Evolutionary conservation across 192 early-diverging fungal species (phyloP).

Genomic region (Obelidium mucronatum): DNA sequence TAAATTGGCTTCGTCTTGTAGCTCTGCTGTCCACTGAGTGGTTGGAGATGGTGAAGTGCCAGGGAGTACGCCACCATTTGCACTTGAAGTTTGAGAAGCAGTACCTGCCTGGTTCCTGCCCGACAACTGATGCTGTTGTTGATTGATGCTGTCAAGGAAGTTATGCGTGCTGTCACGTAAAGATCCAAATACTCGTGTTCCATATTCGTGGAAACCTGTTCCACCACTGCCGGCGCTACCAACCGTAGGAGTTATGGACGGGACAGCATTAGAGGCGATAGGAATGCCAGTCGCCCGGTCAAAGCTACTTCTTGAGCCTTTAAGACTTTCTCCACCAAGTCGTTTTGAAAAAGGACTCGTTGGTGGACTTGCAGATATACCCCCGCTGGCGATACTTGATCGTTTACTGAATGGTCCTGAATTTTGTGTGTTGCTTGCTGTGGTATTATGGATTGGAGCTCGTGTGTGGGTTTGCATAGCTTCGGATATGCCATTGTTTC

Average conservation of each 20-base stretch:
- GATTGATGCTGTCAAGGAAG: constrained; percentile 39
- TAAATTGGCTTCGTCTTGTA: constrained; percentile 26
- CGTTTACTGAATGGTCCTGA: too few relatives aligned
- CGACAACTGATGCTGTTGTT: neutral
- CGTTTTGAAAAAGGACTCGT: constrained; percentile 15
- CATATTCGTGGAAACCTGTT: constrained; percentile 12
- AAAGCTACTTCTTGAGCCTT: constrained; percentile 13
- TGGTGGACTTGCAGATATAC: constrained; percentile 9
- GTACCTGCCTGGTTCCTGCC: too few relatives aligned
- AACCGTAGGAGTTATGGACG: neutral
- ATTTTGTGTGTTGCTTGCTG: too few relatives aligned
- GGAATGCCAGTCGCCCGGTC: too few relatives aligned
- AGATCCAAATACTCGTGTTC: constrained; percentile 46
- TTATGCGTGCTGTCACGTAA: constrained; percentile 49
- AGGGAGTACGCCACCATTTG: neutral
- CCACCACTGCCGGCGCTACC: constrained; percentile 15
- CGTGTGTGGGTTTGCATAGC: constrained; percentile 11
- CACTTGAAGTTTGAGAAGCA: neutral
- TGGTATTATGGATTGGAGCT: neutral
- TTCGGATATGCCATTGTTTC: constrained; percentile 15
- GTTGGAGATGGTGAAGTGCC: too few relatives aligned
- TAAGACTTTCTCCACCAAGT: neutral
- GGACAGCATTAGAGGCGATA: too few relatives aligned
- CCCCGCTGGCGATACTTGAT: neutral
- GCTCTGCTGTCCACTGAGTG: neutral